phyloP scores from a whole-genome alignment of 2,329 filamentous ascomycete genomes.

The Beauveria medogensis region DNA sequence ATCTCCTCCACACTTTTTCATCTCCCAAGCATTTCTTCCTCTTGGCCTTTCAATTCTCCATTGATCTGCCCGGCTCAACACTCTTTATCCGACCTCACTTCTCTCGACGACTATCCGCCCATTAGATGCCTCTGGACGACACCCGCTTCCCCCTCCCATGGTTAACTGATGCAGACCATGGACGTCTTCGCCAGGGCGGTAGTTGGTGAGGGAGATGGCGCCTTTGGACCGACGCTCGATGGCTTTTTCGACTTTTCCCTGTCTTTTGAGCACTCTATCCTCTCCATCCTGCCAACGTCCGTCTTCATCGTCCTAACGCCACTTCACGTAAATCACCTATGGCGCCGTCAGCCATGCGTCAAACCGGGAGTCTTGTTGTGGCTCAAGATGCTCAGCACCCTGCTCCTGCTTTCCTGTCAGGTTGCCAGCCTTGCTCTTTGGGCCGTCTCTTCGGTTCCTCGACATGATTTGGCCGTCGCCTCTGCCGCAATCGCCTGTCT shows the following conservation, averaged over 20 bases:
- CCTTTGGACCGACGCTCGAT: conserved; percentile 3
- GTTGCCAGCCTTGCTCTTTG: conserved; percentile 21
- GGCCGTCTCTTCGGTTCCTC: conserved; percentile 13
- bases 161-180: conserved; percentile 1
- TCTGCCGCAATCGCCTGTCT: conserved; percentile 21
- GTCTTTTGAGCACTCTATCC: conserved; percentile 6
- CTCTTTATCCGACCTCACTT: background rate
- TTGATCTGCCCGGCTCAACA: background rate
- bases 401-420: conserved; percentile 12
- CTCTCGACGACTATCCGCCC: background rate
- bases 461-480: conserved; percentile 21
- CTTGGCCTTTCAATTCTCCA: background rate
- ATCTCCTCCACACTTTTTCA: conserved; percentile 8
- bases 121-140: conserved; percentile 3
- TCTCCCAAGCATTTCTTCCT: background rate
- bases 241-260: conserved; percentile 10
- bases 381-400: conserved; percentile 15
- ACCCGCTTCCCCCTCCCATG: conserved; percentile 1
- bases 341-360: conserved; percentile 3
- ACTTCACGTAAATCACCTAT: background rate
- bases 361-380: conserved; percentile 14
- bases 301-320: conserved; percentile 14
- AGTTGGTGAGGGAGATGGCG: conserved; percentile 1
- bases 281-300: conserved; percentile 7
- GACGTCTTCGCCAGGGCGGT: conserved; percentile 1